Evolutionary conservation across 1,284 basidiomycete species (phyloP).

Genomic region (Boletellus deceptivus): DNA sequence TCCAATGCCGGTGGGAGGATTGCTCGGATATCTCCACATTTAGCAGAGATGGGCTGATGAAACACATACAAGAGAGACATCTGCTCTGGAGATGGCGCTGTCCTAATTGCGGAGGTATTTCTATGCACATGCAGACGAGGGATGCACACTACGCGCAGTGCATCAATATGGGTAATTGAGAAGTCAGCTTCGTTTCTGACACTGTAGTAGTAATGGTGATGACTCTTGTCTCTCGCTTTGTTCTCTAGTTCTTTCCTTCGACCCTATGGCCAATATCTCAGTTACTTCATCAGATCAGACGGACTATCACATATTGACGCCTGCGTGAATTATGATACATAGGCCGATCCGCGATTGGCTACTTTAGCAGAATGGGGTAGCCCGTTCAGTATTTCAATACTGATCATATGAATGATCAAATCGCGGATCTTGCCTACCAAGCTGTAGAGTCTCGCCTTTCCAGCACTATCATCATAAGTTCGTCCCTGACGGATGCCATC

Average conservation of each 20-base stretch:
- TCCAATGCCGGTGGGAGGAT: slow-evolving; percentile 25
- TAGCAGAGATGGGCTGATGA: slow-evolving; percentile 23
- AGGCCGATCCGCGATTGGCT: slow-evolving; percentile 1
- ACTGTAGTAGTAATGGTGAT: neutral
- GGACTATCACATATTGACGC: too few species aligned
- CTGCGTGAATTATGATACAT: neutral
- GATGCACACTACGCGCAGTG: slow-evolving; percentile 20
- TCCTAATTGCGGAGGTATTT: slow-evolving; percentile 20
- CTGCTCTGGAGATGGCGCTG: slow-evolving; percentile 28
- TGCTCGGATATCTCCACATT: slow-evolving; percentile 19
- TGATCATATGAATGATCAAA: slow-evolving; percentile 5
- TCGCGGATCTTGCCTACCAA: slow-evolving; percentile 21
- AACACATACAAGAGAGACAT: slow-evolving; percentile 28
- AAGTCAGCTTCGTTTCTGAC: too few species aligned
- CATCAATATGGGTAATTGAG: slow-evolving; percentile 1
- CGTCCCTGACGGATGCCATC: slow-evolving; percentile 20
- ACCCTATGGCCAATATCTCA: neutral
- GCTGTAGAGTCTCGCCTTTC: slow-evolving; percentile 20
- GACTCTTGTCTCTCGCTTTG: neutral
- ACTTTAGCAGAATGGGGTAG: too few species aligned
- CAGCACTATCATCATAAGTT: neutral
- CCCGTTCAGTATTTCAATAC: neutral
- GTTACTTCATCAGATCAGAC: slow-evolving; percentile 8
- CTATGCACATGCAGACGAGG: slow-evolving; percentile 16
- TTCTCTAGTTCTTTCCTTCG: neutral